Evolutionary conservation across 2,329 filamentous ascomycete genomes (phyloP).

Genomic region (Dactylellina sp.): DNA sequence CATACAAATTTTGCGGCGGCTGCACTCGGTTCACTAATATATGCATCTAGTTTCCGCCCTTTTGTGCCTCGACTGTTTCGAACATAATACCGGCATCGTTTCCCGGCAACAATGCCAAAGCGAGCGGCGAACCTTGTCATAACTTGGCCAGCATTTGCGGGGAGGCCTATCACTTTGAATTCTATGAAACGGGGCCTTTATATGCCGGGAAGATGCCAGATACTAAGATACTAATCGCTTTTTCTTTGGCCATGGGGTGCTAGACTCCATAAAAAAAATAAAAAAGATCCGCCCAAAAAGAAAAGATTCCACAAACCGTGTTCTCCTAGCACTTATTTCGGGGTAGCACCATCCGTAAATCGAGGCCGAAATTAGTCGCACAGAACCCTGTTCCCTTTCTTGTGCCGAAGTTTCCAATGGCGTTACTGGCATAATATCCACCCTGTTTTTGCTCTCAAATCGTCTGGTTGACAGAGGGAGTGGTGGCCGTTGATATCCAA

Average conservation of each 20-base stretch:
- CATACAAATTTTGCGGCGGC: background rate
- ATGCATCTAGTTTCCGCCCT: background rate
- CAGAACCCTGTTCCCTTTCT: too few species aligned
- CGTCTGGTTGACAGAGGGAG: too few species aligned
- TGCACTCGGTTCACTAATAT: background rate
- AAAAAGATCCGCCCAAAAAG: background rate
- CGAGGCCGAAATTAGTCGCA: too few species aligned
- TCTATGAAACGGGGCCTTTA: constrained; percentile 15
- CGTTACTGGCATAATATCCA: background rate
- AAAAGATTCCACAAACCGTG: background rate
- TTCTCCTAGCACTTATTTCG: background rate
- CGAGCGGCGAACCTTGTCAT: constrained; percentile 24
- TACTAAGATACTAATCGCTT: too few species aligned
- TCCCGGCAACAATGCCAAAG: constrained; percentile 18
- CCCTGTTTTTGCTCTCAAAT: background rate
- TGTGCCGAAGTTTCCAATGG: too few species aligned
- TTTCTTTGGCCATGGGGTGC: too few species aligned
- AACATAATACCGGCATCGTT: constrained; percentile 11
- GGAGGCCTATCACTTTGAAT: background rate
- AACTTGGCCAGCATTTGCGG: constrained; percentile 13
- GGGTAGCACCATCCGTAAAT: background rate
- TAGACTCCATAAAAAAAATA: background rate
- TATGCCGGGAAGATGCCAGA: background rate
- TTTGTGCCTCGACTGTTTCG: background rate
- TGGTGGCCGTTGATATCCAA: too few species aligned